Conservation (phyloP, 2,329 filamentous ascomycete species). For the Beauveria varroae region DNA sequence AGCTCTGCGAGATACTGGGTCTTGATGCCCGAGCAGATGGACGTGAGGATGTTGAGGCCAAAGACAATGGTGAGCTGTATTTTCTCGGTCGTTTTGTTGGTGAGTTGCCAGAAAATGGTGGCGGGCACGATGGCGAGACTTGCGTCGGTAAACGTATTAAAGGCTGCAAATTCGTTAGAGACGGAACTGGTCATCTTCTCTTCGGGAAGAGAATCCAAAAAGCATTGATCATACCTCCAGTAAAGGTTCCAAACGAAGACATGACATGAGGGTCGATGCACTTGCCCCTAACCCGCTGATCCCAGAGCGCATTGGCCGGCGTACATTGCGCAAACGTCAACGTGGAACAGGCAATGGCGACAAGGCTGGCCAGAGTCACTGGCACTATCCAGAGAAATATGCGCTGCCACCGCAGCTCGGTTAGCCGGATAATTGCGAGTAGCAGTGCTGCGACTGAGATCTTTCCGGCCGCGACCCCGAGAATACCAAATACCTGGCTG, state of each 20-base stretch:
- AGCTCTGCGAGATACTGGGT: conserved; percentile 18
- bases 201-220: too few species aligned
- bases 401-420: conserved; percentile 16
- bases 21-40: conserved; percentile 19
- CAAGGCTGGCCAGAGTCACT: conserved; percentile 13
- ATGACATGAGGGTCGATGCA: conserved; percentile 17
- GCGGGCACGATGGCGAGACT: conserved; percentile 17
- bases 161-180: conserved; percentile 10
- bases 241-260: conserved; percentile 16
- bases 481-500: conserved; percentile 16
- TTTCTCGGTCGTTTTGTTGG: conserved; percentile 66
- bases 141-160: conserved; percentile 18
- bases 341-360: conserved; percentile 16
- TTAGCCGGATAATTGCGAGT: conserved; percentile 15
- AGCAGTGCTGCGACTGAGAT: conserved; percentile 17
- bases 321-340: conserved; percentile 18
- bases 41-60: conserved; percentile 18
- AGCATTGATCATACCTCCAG: conserved; percentile 12
- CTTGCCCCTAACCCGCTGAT: conserved; percentile 13
- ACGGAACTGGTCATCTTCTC: too few species aligned
- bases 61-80: conserved; percentile 51
- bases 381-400: conserved; percentile 17
- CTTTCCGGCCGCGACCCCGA: conserved; percentile 17
- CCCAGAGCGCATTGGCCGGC: conserved; percentile 16
- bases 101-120: conserved; percentile 58